phyloP scores from a whole-genome alignment of 805 yeast species.

The Ogataea thermomethanolica region DNA sequence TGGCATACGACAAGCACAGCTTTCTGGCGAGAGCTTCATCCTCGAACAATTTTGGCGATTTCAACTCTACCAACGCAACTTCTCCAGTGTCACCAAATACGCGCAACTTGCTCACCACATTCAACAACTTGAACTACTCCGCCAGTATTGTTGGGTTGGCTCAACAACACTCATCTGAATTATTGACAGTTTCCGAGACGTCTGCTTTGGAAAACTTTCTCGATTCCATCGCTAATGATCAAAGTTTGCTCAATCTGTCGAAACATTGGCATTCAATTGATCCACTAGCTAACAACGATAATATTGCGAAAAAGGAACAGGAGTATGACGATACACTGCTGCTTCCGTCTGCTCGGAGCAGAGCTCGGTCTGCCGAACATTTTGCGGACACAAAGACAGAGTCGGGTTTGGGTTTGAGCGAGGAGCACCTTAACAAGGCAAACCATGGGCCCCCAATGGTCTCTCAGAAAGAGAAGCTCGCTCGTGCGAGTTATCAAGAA shows the following conservation, averaged over 20 bases:
- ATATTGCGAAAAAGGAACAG: neutral
- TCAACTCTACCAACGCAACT: slow-evolving; percentile 1
- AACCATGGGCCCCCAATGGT: no score
- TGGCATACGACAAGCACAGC: neutral
- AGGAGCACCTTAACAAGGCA: no score
- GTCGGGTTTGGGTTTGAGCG: no score
- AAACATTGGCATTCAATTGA: slow-evolving; percentile 34
- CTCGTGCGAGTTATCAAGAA: slow-evolving; percentile 3
- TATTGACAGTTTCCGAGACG: slow-evolving; percentile 33
- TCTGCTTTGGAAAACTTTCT: slow-evolving; percentile 34
- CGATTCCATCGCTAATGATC: slow-evolving; percentile 36
- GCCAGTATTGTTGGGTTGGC: slow-evolving; percentile 13
- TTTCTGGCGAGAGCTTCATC: neutral
- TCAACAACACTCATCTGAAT: slow-evolving; percentile 21
- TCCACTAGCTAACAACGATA: slow-evolving; percentile 18
- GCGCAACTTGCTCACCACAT: slow-evolving; percentile 28
- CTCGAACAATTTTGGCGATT: neutral
- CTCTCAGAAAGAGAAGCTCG: slow-evolving; percentile 1
- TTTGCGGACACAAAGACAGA: no score
- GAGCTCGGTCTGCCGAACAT: no score
- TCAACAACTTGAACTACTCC: slow-evolving; percentile 25
- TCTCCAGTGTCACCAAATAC: slow-evolving; percentile 34
- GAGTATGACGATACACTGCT: no score
- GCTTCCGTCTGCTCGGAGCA: no score
- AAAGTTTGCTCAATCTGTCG: slow-evolving; percentile 25